Percentiles rank a stretch among this genome's conserved stretches.
Conservation (phyloP, 2,329 filamentous ascomycete species). For the Rhynchosporium secalis region DNA sequence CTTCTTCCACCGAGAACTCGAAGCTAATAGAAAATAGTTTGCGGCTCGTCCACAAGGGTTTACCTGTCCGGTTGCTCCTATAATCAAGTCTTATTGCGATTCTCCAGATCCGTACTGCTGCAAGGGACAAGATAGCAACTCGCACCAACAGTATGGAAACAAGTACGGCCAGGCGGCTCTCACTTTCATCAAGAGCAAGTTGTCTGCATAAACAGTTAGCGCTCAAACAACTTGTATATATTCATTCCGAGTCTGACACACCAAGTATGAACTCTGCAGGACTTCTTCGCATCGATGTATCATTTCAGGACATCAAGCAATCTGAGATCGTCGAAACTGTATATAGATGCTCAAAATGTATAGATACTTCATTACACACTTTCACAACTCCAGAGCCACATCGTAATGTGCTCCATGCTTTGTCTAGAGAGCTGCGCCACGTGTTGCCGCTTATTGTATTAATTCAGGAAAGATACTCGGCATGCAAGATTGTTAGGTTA, state of each 20-base stretch:
- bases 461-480: too few species aligned
- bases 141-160: slow-evolving; percentile 58
- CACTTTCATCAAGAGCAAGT: slow-evolving; percentile 55
- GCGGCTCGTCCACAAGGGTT: slow-evolving; percentile 56
- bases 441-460: not conserved
- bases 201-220: slow-evolving; percentile 33
- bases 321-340: too few species aligned
- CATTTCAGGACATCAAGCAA: not conserved
- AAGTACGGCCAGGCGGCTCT: slow-evolving; percentile 58
- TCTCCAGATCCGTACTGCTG: slow-evolving; percentile 62
- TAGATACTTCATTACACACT: too few species aligned
- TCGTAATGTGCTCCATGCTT: not conserved
- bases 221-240: not conserved
- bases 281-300: not conserved
- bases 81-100: slow-evolving; percentile 62
- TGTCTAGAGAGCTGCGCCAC: not conserved
- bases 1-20: not conserved
- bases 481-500: too few species aligned
- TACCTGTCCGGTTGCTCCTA: slow-evolving; percentile 51
- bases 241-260: not conserved
- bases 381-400: not conserved
- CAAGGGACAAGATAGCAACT: slow-evolving; percentile 54
- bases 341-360: too few species aligned
- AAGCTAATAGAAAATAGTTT: slow-evolving; percentile 43
- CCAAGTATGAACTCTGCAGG: not conserved